Conservation (phyloP, 1,284 basidiomycete genomes). For the Rhodofomes roseus region DNA sequence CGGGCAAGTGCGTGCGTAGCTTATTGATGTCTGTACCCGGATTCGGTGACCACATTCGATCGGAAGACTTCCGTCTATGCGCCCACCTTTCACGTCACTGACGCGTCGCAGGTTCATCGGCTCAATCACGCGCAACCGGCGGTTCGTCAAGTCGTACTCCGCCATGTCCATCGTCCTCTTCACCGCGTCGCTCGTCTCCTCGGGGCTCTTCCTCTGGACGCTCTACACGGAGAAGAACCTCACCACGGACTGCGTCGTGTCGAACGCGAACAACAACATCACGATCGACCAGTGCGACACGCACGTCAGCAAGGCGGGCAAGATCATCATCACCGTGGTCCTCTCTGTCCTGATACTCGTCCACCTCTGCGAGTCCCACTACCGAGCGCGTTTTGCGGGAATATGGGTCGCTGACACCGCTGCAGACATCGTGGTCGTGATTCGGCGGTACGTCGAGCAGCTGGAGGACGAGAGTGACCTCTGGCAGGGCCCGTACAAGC, state of each 20-base stretch:
- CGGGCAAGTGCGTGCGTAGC: too few relatives aligned
- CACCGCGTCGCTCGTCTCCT: slow-evolving; percentile 40
- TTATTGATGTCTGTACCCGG: too few relatives aligned
- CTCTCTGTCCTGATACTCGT: slow-evolving; percentile 40
- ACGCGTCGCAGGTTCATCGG: slow-evolving; percentile 49
- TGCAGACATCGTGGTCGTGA: slow-evolving; percentile 29
- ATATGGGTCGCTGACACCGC: neutral
- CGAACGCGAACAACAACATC: slow-evolving; percentile 17
- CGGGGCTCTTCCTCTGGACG: slow-evolving; percentile 37
- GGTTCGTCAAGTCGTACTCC: slow-evolving; percentile 46
- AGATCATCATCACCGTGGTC: slow-evolving; percentile 23
- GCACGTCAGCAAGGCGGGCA: slow-evolving; percentile 19
- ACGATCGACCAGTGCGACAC: slow-evolving; percentile 18
- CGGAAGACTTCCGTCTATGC: too few relatives aligned
- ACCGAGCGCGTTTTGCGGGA: neutral
- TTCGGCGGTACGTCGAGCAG: slow-evolving; percentile 28
- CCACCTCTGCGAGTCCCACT: slow-evolving; percentile 43
- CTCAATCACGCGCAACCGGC: slow-evolving; percentile 40
- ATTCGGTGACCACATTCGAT: too few relatives aligned
- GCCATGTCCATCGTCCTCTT: slow-evolving; percentile 42
- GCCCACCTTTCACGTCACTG: too few relatives aligned
- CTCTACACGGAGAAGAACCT: slow-evolving; percentile 22
- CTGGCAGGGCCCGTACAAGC: slow-evolving; percentile 23
- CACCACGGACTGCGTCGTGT: slow-evolving; percentile 18
- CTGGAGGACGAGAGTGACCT: slow-evolving; percentile 26